Percentiles rank a stretch among this genome's conserved stretches.
These are phyloP conservation scores for Camellia sinensis DNA, from an alignment of 148 eudicot species.

Conservation along the genomic window DNA sequence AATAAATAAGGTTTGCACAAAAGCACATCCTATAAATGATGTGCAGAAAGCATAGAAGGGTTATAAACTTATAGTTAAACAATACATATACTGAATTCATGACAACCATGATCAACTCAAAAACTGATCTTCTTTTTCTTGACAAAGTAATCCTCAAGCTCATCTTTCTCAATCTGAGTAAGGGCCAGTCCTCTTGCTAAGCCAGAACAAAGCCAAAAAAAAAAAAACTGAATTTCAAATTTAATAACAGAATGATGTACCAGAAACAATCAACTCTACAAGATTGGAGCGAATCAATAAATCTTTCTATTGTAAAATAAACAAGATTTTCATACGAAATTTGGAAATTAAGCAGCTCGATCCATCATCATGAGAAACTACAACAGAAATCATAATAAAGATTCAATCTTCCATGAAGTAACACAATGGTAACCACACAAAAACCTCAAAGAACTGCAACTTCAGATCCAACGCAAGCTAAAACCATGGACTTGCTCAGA, in stretches of 20 bases:
- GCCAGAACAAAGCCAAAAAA: background rate
- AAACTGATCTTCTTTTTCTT: background rate
- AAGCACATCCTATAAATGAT: too few relatives aligned
- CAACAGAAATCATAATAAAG: too few relatives aligned
- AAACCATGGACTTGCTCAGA: background rate
- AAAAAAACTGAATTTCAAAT: conserved; percentile 2
- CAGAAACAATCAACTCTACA: background rate
- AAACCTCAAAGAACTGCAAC: conserved; percentile 7
- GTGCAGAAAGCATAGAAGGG: too few relatives aligned
- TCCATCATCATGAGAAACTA: background rate
- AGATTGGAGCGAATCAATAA: background rate
- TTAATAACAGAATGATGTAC: background rate
- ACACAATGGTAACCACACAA: background rate
- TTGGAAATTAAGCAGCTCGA: background rate
- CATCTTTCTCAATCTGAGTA: background rate
- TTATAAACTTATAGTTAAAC: too few relatives aligned
- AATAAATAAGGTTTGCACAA: too few relatives aligned
- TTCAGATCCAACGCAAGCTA: conserved; percentile 14
- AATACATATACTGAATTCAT: background rate
- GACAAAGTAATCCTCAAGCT: background rate
- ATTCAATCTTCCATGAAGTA: too few relatives aligned
- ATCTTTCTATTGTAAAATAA: background rate
- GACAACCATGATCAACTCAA: background rate
- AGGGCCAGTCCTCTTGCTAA: background rate
- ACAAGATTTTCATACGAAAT: background rate